Evolutionary conservation across 2,329 filamentous ascomycete species (phyloP).

Genomic region (Pseudogymnoascus sp.): DNA sequence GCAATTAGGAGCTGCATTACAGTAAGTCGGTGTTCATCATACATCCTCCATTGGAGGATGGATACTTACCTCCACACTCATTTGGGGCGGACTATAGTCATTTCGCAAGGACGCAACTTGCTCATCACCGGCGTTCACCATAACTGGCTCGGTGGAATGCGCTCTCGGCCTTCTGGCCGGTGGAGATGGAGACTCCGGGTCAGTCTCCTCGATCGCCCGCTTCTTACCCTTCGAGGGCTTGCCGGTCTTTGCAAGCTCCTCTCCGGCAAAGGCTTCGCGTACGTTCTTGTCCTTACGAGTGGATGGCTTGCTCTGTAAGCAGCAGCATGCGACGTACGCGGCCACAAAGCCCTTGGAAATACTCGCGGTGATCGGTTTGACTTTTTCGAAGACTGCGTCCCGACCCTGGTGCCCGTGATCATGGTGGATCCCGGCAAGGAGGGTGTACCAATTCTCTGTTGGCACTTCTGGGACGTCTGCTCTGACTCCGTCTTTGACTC

Average conservation of each 20-base stretch:
- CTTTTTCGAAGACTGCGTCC: not conserved
- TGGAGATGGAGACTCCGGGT: not conserved
- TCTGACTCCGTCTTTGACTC: not conserved
- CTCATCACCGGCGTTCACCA: conserved; percentile 1
- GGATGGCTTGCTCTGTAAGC: not conserved
- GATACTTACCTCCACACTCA: not conserved
- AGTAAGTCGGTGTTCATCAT: not conserved
- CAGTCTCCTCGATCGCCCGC: not conserved
- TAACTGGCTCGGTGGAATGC: not conserved
- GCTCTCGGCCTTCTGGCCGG: not conserved
- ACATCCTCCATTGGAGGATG: not conserved
- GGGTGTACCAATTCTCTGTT: not conserved
- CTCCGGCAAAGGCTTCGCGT: not conserved
- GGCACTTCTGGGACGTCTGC: not conserved
- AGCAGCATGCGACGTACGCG: not conserved
- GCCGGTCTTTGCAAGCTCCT: not conserved
- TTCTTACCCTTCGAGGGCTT: not conserved
- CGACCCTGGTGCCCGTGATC: not conserved
- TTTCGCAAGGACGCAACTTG: not conserved
- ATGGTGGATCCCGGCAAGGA: not conserved
- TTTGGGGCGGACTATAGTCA: conserved; percentile 1
- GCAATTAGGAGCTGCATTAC: not conserved
- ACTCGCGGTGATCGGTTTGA: not conserved
- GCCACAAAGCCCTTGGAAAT: not conserved
- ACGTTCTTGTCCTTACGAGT: not conserved